Base-by-base conservation (phyloP, 208 protist genomes). In the Crithidia bombi region DNA sequence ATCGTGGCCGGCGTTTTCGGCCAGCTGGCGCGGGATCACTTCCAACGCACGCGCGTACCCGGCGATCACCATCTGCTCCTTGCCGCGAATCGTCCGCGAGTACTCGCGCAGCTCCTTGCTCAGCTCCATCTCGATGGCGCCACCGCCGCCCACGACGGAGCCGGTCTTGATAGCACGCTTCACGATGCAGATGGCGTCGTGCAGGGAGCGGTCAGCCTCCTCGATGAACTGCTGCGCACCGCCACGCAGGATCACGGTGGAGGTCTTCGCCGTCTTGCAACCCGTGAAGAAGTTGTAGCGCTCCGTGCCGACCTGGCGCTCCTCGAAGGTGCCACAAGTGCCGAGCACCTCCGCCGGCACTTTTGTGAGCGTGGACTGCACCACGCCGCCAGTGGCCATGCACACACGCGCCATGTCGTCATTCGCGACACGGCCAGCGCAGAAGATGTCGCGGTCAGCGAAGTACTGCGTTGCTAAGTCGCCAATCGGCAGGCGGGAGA, bases 391-490 rank as follows among this genome's bases (percentile, higher is more conserved):
- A 25, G 98, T 99, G 35, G 99, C 98, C 73, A 98, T 94, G 36
- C 87, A 88, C 17, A 99, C 96, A 56, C 99, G 89, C 41, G 76
- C 86, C 82, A 98, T 90, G 75, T 98, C 98, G 67, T 98, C 99
- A 15, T 97, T 86, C 23, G 96, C 72, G 9, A 99, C 99, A 70
- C 99, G 97, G 41, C 99, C 99, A 30, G 99, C 99, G 86, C 99
- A 99, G 90, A 99, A 99, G 52, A 99, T 94, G 63, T 97, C 91
- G 52, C 96, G 83, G 81, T 99, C 99, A n/a, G 98, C 98, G 89
- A 99, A 99, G 91, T 99, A 99, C 90, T 99, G 99, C 38, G 99
- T 99, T 1, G 99, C 99, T 30, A 99, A 79, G 85, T 99, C 99
- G 68, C 99, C 99, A 81, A 99, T 99, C 25, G 99, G 95, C 28